Evolutionary conservation across 139 green algal species (phyloP).

Genomic region (Closterium sp.): DNA sequence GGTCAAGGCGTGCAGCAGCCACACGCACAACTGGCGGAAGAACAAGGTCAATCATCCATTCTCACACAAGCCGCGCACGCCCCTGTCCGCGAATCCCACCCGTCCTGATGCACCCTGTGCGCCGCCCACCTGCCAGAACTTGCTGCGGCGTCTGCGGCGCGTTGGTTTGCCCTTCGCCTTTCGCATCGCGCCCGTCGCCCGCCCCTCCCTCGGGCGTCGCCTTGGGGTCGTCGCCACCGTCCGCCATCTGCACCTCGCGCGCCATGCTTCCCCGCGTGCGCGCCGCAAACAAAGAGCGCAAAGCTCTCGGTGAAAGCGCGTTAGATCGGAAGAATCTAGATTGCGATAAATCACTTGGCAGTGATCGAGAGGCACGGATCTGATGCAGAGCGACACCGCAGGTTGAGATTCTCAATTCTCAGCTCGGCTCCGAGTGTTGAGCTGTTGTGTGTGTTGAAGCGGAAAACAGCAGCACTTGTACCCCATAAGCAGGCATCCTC

Average conservation of each 20-base stretch:
- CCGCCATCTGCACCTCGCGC: not conserved
- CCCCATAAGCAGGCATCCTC: not conserved
- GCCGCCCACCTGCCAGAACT: not conserved
- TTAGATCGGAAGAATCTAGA: not conserved
- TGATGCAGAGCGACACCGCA: not conserved
- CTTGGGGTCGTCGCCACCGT: not conserved
- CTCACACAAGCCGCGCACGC: not conserved
- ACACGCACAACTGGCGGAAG: too few relatives aligned
- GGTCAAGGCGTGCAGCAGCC: too few relatives aligned
- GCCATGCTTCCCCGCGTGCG: not conserved
- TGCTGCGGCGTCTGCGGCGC: not conserved
- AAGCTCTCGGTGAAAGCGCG: too few relatives aligned
- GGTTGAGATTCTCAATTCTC: not conserved
- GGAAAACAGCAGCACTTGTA: not conserved
- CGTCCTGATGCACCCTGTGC: not conserved
- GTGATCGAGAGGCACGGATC: not conserved
- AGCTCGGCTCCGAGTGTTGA: not conserved
- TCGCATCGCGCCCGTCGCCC: not conserved
- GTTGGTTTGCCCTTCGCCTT: not conserved
- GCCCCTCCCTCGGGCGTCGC: not conserved
- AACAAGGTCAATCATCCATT: not conserved
- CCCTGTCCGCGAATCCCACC: not conserved
- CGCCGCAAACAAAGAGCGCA: not conserved
- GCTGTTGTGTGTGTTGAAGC: not conserved
- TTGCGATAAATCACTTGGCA: not conserved